A percentile compares a stretch with the other conserved stretches of the same genome.
phyloP scores from a whole-genome alignment of 225 moss, liverwort and hornwort genomes.

The Sphagnum contortum region DNA sequence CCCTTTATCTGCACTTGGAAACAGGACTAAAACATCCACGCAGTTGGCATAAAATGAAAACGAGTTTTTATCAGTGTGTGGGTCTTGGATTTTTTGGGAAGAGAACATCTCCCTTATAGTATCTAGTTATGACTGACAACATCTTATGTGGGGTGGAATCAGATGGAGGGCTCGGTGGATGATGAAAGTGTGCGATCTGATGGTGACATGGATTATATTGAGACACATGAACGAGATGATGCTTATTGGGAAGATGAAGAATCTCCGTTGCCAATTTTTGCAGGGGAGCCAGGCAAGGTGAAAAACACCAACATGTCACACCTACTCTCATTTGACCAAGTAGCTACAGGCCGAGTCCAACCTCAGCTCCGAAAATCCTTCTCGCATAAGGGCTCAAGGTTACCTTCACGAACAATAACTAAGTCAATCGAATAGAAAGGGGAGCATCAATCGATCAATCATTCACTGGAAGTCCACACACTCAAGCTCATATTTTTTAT shows the following conservation, averaged over 20 bases:
- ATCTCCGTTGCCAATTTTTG: slow-evolving; percentile 17
- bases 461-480: too few species aligned
- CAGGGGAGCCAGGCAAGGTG: slow-evolving; percentile 17
- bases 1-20: background rate
- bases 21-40: too few species aligned
- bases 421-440: too few species aligned
- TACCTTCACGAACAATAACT: too few species aligned
- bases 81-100: background rate
- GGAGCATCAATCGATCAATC: too few species aligned
- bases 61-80: background rate
- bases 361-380: slow-evolving; percentile 35
- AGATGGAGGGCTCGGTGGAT: slow-evolving; percentile 84
- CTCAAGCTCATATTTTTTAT: too few species aligned
- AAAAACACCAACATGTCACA: slow-evolving; percentile 34
- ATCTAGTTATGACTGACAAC: too few species aligned
- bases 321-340: slow-evolving; percentile 36
- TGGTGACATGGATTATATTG: slow-evolving; percentile 41
- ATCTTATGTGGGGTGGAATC: background rate
- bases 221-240: slow-evolving; percentile 49
- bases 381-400: slow-evolving; percentile 16
- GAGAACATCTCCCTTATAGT: too few species aligned
- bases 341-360: slow-evolving; percentile 18
- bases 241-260: slow-evolving; percentile 64
- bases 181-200: slow-evolving; percentile 89
- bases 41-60: background rate